These are phyloP conservation scores for Sporodiniella umbellata DNA, from an alignment of 371 early-diverging fungal genomes.

Conservation along the genomic window DNA sequence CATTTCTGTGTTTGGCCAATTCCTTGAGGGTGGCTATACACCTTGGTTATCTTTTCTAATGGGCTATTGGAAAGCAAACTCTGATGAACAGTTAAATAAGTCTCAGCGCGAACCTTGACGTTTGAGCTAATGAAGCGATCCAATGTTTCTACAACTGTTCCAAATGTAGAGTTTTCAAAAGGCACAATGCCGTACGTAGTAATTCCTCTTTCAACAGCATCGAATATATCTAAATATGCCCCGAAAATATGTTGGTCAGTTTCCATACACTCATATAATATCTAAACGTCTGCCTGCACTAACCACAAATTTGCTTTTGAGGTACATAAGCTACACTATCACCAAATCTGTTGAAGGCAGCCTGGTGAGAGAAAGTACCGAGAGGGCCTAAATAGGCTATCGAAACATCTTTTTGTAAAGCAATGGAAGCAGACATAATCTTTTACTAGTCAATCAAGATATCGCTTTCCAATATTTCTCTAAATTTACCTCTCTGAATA, in stretches of 20 bases:
- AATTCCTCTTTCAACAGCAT: conserved; percentile 73
- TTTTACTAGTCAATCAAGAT: conserved; percentile 3
- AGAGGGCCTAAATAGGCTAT: conserved; percentile 91
- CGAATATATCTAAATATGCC: conserved; percentile 64
- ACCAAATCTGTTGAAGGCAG: conserved; percentile 80
- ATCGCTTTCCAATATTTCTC: background rate
- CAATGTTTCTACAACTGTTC: conserved; percentile 81
- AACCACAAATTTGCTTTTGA: conserved; percentile 58
- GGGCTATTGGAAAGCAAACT: conserved; percentile 69
- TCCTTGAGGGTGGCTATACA: conserved; percentile 93
- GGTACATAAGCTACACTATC: conserved; percentile 75
- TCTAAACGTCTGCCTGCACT: no score
- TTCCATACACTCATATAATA: no score
- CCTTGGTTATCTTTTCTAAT: conserved; percentile 64
- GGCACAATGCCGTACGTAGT: conserved; percentile 91
- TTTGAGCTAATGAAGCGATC: conserved; percentile 68
- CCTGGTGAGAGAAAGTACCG: conserved; percentile 93
- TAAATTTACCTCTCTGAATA: conserved; percentile 77
- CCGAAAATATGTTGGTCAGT: background rate
- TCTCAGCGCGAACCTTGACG: conserved; percentile 61
- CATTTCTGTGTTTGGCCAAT: conserved; percentile 84
- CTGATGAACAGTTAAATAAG: conserved; percentile 74
- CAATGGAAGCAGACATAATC: conserved; percentile 90
- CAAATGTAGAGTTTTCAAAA: conserved; percentile 92
- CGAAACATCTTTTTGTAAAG: conserved; percentile 75